phyloP scores from a whole-genome alignment of 176 grass and related monocot species.

The Alloteropsis semialata region DNA sequence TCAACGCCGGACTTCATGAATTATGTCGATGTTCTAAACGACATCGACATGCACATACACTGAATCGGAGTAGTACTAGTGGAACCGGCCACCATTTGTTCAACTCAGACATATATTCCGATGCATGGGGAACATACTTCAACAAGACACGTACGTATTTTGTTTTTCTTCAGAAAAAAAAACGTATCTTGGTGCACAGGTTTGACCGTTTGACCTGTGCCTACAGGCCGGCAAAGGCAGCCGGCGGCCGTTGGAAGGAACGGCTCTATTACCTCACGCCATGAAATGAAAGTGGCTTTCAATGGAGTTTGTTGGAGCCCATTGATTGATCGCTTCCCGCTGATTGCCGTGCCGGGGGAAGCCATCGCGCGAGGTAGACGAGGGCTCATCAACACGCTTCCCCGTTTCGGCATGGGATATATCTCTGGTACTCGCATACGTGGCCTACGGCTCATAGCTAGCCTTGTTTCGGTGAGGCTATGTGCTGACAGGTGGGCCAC shows the following conservation, averaged over 20 bases:
- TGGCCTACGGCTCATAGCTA: background rate
- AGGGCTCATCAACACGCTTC: conserved; percentile 5
- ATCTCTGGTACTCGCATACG: background rate
- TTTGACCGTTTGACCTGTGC: background rate
- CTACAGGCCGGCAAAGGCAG: background rate
- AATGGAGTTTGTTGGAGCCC: conserved; percentile 29
- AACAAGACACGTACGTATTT: too few relatives aligned
- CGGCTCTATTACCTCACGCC: background rate
- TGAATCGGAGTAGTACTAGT: too few relatives aligned
- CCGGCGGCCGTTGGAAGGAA: background rate
- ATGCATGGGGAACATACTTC: too few relatives aligned
- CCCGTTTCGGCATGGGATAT: background rate
- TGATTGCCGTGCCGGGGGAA: conserved; percentile 29
- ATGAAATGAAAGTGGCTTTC: conserved; percentile 27
- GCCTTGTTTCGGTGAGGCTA: background rate
- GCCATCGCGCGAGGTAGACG: background rate
- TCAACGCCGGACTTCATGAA: too few relatives aligned
- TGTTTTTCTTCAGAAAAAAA: too few relatives aligned
- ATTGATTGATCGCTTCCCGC: background rate
- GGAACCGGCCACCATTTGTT: too few relatives aligned
- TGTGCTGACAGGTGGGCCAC: background rate
- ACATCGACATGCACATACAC: too few relatives aligned
- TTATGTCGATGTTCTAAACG: too few relatives aligned
- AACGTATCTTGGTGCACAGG: background rate
- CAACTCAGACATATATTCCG: too few relatives aligned